phyloP scores from a whole-genome alignment of 2,329 filamentous ascomycete genomes.

The Penicillium sp. region DNA sequence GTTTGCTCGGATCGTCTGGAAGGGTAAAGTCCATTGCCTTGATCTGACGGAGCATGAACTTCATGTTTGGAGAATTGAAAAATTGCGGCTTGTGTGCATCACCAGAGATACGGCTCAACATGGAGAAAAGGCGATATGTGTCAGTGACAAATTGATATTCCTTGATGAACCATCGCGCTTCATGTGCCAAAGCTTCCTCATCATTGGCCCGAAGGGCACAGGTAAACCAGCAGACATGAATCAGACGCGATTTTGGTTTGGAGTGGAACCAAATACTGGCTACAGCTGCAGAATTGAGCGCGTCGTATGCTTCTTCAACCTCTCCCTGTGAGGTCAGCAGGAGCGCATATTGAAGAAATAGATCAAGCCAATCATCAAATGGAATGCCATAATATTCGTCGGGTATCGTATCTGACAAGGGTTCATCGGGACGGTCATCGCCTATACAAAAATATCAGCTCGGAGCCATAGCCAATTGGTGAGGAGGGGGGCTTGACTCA shows the following conservation, averaged over 20 bases:
- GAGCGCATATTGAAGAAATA: conserved; percentile 86
- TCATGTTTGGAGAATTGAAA: conserved; percentile 82
- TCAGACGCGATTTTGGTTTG: conserved; percentile 65
- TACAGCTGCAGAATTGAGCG: conserved; percentile 74
- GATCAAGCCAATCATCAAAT: conserved; percentile 82
- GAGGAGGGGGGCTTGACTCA: conserved; percentile 14
- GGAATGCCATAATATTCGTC: conserved; percentile 71
- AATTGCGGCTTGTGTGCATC: conserved; percentile 56
- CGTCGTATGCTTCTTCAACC: conserved; percentile 71
- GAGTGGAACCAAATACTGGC: conserved; percentile 80
- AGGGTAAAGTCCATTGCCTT: conserved; percentile 80
- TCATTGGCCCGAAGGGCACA: conserved; percentile 83
- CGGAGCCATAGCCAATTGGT: background rate
- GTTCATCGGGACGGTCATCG: conserved; percentile 20
- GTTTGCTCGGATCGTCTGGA: conserved; percentile 44
- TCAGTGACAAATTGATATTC: conserved; percentile 78
- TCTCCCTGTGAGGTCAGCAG: conserved; percentile 68
- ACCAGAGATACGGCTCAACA: conserved; percentile 73
- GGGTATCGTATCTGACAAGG: conserved; percentile 41
- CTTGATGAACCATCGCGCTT: conserved; percentile 81
- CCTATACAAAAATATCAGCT: conserved; percentile 15
- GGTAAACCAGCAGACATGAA: conserved; percentile 75
- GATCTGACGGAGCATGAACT: conserved; percentile 88
- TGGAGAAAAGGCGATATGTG: conserved; percentile 78
- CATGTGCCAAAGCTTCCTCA: conserved; percentile 69